Evolutionary conservation across 176 grass and related monocot species (phyloP), one percentile per base, ranked within the genome.

Genomic region (Tuctoria greenei): DNA sequence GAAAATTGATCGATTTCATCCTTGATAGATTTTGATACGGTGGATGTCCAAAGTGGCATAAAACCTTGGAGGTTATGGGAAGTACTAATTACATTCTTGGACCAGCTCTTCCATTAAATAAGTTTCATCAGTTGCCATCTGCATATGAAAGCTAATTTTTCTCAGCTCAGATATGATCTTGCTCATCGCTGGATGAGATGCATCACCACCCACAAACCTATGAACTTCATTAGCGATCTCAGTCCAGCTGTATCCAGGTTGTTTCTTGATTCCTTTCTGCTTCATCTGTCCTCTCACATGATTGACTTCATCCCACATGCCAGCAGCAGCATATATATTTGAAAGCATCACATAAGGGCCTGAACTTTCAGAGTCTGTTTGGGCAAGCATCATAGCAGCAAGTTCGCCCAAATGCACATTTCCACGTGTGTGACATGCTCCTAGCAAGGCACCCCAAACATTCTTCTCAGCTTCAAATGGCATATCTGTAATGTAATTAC

Each of bases 311-410:
- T 61, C 66, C 95, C 95, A 98, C 86, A 84, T 98, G 55, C 91
- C 84, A 79, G 79, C 81, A 61, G 88, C 87, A 78, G 95, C 95
- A 76, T 94, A 94, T 74, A 98, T 94, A 61, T 98, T 92, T 46
- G 91, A 98, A 78, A 98, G 79, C 91, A 92, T 84, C 62, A 94
- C 86, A 80, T 92, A 98, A 39, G 87, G 75, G 14, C 91, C 91
- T 24, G 95, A 92, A 56, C 68, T 94, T 85, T 83, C 55, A 52
- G 79, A 81, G 66, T 92, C 77, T 47, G 86, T 77, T 24, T 74
- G 72, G 43, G 88, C 68, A 68, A 95, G 76, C 73, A 88, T 98
- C 69, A 86, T 86, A 46, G 85, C 95, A n/a, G 84, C 95, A 71
- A 93, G 28, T 93, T 98, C 89, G 21, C 87, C 95, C 61, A 98